phyloP scores from a whole-genome alignment of 352 stramenopile genomes.

The Phytophthora foliorum region DNA sequence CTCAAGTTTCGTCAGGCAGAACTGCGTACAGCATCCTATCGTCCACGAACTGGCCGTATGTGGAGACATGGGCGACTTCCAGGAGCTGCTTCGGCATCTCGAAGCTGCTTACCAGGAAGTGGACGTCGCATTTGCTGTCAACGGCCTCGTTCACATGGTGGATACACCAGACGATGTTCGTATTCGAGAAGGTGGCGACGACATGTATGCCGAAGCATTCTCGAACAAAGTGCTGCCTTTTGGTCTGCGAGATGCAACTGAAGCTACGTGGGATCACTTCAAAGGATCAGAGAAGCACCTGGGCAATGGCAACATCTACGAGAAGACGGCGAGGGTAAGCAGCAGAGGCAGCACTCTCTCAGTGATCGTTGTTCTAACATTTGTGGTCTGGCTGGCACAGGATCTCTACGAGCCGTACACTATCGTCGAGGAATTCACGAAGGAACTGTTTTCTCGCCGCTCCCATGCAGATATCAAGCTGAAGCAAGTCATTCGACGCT shows the following conservation, averaged over 20 bases:
- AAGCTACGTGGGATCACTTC: conserved; percentile 35
- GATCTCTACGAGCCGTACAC: conserved; percentile 10
- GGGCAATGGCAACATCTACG: conserved; percentile 35
- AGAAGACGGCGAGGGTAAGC: conserved; percentile 35
- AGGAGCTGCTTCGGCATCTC: conserved; percentile 26
- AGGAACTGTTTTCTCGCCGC: conserved; percentile 31
- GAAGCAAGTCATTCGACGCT: conserved; percentile 27
- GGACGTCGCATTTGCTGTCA: conserved; percentile 34
- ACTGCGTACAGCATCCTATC: conserved; percentile 14
- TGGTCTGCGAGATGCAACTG: conserved; percentile 12
- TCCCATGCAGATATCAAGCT: conserved; percentile 24
- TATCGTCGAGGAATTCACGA: conserved; percentile 27
- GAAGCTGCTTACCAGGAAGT: conserved; percentile 36
- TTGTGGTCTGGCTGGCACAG: neutral
- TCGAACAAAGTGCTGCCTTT: conserved; percentile 39
- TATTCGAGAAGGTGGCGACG: conserved; percentile 33
- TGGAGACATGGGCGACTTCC: conserved; percentile 31
- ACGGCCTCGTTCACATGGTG: conserved; percentile 28
- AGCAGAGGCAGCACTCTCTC: neutral
- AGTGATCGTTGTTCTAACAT: neutral
- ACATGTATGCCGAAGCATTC: conserved; percentile 38
- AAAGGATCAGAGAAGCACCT: conserved; percentile 38
- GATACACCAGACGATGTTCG: conserved; percentile 29
- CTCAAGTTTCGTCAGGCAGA: conserved; percentile 6
- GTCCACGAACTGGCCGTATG: conserved; percentile 20